These are phyloP conservation scores for Cutaneotrichosporon cyanovorans DNA, from an alignment of 1,284 basidiomycete genomes.

Conservation along the genomic window DNA sequence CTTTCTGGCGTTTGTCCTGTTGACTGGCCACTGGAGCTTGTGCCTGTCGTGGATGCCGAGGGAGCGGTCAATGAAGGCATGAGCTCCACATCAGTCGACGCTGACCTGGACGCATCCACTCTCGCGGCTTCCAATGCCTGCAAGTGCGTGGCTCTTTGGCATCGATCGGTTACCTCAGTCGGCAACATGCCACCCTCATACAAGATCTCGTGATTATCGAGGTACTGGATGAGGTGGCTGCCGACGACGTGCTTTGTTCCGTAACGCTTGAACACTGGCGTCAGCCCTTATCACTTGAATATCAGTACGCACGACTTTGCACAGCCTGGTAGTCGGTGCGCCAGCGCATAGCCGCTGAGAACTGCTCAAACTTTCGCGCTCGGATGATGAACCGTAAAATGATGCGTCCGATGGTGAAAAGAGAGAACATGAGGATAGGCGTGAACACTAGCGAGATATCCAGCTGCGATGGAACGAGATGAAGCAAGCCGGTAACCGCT, in stretches of 20 bases:
- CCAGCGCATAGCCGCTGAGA: conserved; percentile 22
- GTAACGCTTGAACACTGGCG: conserved; percentile 9
- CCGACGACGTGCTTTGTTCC: conserved; percentile 13
- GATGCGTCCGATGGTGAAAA: conserved; percentile 31
- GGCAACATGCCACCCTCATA: conserved; percentile 1
- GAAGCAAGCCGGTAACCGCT: conserved; percentile 27
- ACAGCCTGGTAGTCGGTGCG: conserved; percentile 26
- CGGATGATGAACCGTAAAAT: conserved; percentile 25
- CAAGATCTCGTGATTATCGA: conserved; percentile 6
- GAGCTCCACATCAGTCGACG: not conserved
- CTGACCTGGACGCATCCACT: not conserved
- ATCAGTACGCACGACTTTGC: conserved; percentile 4
- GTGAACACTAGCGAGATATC: conserved; percentile 32
- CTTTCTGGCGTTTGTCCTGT: conserved; percentile 14
- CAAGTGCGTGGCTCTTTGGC: not conserved
- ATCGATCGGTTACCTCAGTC: too few relatives aligned
- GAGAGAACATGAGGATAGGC: conserved; percentile 26
- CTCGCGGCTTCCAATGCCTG: not conserved
- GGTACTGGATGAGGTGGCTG: conserved; percentile 3
- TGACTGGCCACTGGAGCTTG: not conserved
- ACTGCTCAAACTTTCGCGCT: conserved; percentile 18
- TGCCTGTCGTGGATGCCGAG: not conserved
- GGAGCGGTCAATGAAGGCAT: not conserved
- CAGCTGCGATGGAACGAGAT: conserved; percentile 37
- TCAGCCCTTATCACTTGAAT: too few relatives aligned